Conservation (phyloP, 179 eudicot species). For the Sideroxylon spinosum region DNA sequence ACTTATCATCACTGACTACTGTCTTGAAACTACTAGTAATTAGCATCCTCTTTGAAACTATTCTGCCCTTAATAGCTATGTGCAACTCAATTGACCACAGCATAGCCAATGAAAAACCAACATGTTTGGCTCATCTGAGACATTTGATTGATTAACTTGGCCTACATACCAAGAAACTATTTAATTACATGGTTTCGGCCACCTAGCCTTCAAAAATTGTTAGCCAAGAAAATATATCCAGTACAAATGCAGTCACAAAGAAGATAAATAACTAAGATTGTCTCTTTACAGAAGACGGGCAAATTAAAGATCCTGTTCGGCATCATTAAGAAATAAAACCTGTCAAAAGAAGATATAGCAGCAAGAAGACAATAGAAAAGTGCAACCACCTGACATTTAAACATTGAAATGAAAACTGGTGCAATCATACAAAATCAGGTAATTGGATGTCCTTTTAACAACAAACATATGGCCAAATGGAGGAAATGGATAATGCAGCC, state of each 20-base stretch:
- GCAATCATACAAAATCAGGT: not conserved
- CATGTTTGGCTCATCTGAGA: not conserved
- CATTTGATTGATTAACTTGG: not conserved
- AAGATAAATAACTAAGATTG: not conserved
- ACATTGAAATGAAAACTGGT: not conserved
- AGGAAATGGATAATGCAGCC: not conserved
- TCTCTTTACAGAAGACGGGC: not conserved
- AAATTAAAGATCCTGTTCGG: not conserved
- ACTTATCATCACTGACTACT: not conserved
- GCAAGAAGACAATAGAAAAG: not conserved
- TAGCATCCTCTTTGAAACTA: not conserved
- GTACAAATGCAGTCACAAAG: not conserved
- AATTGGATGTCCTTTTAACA: not conserved
- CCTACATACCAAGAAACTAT: not conserved
- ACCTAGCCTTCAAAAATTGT: not conserved
- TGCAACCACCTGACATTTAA: not conserved
- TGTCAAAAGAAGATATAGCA: constrained; percentile 9
- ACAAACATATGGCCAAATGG: not conserved
- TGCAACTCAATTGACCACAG: constrained; percentile 1
- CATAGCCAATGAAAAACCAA: not conserved
- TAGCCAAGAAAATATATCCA: constrained; percentile 5
- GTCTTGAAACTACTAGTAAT: not conserved
- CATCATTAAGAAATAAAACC: not conserved
- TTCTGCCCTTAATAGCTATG: not conserved
- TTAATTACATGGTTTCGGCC: constrained; percentile 1